These are phyloP conservation scores for Irineochytrium annulatum DNA, from an alignment of 192 early-diverging fungal species.

Conservation along the genomic window DNA sequence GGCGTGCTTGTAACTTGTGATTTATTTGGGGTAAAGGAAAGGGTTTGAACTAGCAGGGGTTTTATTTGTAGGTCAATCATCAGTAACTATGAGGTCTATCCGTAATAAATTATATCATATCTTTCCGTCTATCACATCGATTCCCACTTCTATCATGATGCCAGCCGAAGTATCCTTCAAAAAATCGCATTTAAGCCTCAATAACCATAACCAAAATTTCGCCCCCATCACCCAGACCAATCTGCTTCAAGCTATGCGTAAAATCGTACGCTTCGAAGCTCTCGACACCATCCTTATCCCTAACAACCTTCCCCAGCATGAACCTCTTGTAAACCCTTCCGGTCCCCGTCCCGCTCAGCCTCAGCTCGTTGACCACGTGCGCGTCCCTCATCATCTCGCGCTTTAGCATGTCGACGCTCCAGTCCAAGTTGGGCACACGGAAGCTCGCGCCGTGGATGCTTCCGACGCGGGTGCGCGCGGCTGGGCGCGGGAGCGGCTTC, in stretches of 20 bases:
- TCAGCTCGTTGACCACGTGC: constrained; percentile 18
- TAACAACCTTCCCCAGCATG: constrained; percentile 7
- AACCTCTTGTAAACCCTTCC: constrained; percentile 9
- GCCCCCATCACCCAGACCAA: not conserved
- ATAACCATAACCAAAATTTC: not conserved
- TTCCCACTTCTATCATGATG: too few relatives aligned
- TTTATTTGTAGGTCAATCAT: too few relatives aligned
- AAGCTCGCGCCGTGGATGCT: constrained; percentile 18
- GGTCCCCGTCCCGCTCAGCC: constrained; percentile 14
- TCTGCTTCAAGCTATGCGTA: not conserved
- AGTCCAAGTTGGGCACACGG: constrained; percentile 29
- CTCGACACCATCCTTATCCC: constrained; percentile 10
- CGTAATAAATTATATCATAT: too few relatives aligned
- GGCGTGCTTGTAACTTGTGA: too few relatives aligned
- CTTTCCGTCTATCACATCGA: too few relatives aligned
- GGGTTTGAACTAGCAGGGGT: too few relatives aligned
- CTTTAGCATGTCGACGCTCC: constrained; percentile 40
- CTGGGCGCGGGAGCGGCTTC: too few relatives aligned
- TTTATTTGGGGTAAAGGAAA: too few relatives aligned
- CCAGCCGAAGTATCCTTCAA: too few relatives aligned
- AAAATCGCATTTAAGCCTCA: too few relatives aligned
- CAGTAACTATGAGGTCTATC: too few relatives aligned
- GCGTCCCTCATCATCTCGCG: constrained; percentile 30
- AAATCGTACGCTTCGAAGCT: not conserved
- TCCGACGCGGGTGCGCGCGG: too few relatives aligned